Evolutionary conservation across 1,284 basidiomycete genomes (phyloP), one percentile per base, ranked within the genome.

Genomic region (Ustilago esculenta): DNA sequence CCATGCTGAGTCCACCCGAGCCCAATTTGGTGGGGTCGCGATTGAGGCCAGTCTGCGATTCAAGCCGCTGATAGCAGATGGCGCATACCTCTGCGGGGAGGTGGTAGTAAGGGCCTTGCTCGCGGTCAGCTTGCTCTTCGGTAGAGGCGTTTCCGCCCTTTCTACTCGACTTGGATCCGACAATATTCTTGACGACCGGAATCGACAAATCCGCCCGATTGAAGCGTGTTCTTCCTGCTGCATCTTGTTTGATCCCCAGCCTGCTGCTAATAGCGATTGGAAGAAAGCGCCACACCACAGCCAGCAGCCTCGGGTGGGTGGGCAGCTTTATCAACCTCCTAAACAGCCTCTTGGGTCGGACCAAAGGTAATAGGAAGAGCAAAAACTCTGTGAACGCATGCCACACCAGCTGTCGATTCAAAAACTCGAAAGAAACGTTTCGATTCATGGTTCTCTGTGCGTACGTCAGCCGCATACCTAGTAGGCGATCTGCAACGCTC

Each of bases 371-470:
- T 6, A 94, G 83, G 84, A 98, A 98, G 37, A 98, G 85, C 23
- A 98, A 85, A 83, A 98, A 98, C 86, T 98, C 95, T 1, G 95
- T 98, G 82, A 98, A 95, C 1, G 93, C 91, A 81, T 95, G 92
- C 96, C 96, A 99, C 49, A 98, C 95, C 86, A 99, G 91, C 83
- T 98, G 96, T 54, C 96, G 90, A 77, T 98, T 98, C 90, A 98
- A 92, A 79, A 94, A 98, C 81, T 98, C 96, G 83, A 98, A 99
- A 75, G 92, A 95, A 46, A 98, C 91, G 76, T 94, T 90, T 14
- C 91, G 87, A 61, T 88, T 88, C 44, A 90, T 86, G 27, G 90
- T 86, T 43, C 87, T 84, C 33, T 88, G 87, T 0, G 91, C 86
- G 9, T 95, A 91, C 0, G 90, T 86, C 2, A 98, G 86, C 23